Conservation (phyloP, 371 early-diverging fungal species). For the Zychaea mexicana region DNA sequence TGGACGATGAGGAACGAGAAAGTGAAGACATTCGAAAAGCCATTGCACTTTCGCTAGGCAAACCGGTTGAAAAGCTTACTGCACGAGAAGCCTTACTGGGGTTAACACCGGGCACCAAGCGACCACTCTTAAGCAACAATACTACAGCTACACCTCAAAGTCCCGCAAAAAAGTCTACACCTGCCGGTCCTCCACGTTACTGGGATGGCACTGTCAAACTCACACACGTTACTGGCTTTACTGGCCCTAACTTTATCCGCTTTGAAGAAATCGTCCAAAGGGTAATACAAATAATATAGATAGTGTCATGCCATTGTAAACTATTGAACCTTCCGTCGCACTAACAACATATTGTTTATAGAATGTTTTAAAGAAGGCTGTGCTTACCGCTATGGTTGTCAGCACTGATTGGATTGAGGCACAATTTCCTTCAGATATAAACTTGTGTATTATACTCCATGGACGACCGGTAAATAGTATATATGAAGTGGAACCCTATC, state of each 20-base stretch:
- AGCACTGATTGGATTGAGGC: slow-evolving; percentile 46
- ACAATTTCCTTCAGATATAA: slow-evolving; percentile 34
- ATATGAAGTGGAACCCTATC: not conserved
- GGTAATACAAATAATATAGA: slow-evolving; percentile 8
- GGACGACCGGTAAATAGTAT: slow-evolving; percentile 36
- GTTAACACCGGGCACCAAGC: not conserved
- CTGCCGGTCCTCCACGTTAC: not conserved
- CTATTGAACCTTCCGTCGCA: not conserved
- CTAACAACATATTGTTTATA: not conserved
- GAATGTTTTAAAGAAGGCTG: slow-evolving; percentile 31
- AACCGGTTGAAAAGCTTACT: slow-evolving; percentile 39
- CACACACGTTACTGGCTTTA: slow-evolving; percentile 40
- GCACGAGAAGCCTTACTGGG: slow-evolving; percentile 35
- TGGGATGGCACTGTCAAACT: slow-evolving; percentile 46
- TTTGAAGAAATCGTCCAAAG: slow-evolving; percentile 42
- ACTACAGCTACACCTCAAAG: not conserved
- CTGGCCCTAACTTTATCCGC: slow-evolving; percentile 32
- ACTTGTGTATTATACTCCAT: slow-evolving; percentile 42
- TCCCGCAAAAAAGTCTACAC: not conserved
- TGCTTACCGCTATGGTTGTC: slow-evolving; percentile 43
- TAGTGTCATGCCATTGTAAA: not conserved
- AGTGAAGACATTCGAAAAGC: slow-evolving; percentile 30
- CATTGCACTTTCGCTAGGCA: slow-evolving; percentile 44
- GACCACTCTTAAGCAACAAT: slow-evolving; percentile 2
- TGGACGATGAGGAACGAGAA: slow-evolving; percentile 23